phyloP scores from a whole-genome alignment of 306 rosid genomes.

The Betula pendula region DNA sequence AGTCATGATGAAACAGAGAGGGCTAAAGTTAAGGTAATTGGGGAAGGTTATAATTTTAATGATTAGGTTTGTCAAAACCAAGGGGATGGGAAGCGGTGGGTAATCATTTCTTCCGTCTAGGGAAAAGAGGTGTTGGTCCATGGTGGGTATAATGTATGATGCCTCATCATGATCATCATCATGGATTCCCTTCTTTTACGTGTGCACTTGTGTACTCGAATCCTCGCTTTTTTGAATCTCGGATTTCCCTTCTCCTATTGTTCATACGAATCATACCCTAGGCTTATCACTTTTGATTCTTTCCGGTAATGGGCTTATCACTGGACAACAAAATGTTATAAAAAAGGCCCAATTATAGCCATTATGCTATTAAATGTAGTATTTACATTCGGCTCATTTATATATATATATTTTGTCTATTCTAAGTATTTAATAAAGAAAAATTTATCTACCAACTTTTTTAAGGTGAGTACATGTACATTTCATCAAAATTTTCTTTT shows the following conservation, averaged over 20 bases:
- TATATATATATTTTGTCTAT: no score
- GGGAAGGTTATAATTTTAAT: constrained; percentile 37
- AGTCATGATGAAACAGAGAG: constrained; percentile 37
- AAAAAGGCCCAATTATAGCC: no score
- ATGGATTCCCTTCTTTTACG: constrained; percentile 57
- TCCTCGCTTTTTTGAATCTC: constrained; percentile 19
- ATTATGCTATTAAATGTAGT: no score
- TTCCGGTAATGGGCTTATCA: no score
- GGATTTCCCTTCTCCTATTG: neutral
- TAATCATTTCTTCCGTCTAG: constrained; percentile 57
- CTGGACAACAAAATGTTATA: no score
- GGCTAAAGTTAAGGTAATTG: constrained; percentile 36
- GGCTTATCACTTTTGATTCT: no score
- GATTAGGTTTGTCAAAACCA: constrained; percentile 60
- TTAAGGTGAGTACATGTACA: no score
- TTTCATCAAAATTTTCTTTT: no score
- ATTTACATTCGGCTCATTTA: no score
- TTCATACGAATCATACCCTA: no score
- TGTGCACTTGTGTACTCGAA: constrained; percentile 26
- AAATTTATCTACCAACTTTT: no score
- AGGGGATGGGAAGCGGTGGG: constrained; percentile 49
- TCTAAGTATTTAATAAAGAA: no score
- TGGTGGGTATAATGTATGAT: constrained; percentile 34
- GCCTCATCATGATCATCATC: constrained; percentile 35
- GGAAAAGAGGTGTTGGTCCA: constrained; percentile 31